Conservation (phyloP, 148 eudicot species). For the Chenopodium formosanum region DNA sequence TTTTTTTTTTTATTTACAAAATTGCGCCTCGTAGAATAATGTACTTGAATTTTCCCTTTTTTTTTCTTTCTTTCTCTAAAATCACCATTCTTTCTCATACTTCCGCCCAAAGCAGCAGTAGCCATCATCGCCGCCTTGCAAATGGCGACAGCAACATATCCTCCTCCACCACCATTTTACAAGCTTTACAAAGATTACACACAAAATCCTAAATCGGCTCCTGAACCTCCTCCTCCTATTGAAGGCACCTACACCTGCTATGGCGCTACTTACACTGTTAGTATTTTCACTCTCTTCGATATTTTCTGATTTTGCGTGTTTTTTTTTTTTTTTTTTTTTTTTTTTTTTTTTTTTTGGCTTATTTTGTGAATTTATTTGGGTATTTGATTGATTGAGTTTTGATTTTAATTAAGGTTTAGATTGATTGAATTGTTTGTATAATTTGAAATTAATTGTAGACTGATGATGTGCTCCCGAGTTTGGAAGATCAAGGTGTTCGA, state of each 20-base stretch:
- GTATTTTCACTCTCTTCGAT: slow-evolving; percentile 13
- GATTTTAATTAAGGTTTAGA: background rate
- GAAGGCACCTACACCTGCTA: slow-evolving; percentile 67
- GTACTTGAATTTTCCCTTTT: too few relatives aligned
- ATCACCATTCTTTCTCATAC: too few relatives aligned
- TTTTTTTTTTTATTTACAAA: too few relatives aligned
- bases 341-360: background rate
- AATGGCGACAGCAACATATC: slow-evolving; percentile 87
- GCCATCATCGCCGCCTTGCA: background rate
- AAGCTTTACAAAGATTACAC: slow-evolving; percentile 71
- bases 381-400: background rate
- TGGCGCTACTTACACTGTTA: slow-evolving; percentile 74
- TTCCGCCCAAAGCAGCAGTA: too few relatives aligned
- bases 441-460: slow-evolving; percentile 41
- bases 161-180: slow-evolving; percentile 93
- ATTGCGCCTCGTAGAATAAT: too few relatives aligned
- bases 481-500: slow-evolving; percentile 92
- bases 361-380: background rate
- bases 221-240: slow-evolving; percentile 74
- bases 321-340: background rate
- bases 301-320: background rate
- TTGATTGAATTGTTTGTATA: background rate
- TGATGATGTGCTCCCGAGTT: slow-evolving; percentile 78
- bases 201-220: slow-evolving; percentile 62
- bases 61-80: too few relatives aligned